Conservation (phyloP, 495 filamentous ascomycete genomes). For the Venustampulla echinocandica region DNA sequence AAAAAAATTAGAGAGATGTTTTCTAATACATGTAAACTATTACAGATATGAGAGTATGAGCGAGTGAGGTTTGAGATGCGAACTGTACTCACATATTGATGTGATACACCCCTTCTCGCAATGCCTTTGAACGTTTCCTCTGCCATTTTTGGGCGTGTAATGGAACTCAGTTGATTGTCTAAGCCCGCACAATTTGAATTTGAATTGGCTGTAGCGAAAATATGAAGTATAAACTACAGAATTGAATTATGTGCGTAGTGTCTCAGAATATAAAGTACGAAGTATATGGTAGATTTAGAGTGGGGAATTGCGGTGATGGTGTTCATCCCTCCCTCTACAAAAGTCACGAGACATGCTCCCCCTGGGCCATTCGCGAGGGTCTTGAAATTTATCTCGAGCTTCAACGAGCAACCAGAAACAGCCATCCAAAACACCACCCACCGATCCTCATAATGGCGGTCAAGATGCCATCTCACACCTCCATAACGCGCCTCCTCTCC, state of each 20-base stretch:
- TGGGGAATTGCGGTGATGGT: no score
- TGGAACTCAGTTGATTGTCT: neutral
- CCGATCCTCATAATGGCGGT: no score
- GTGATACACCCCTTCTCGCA: slow-evolving; percentile 11
- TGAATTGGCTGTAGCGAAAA: no score
- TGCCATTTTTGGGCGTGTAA: neutral
- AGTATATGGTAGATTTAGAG: no score
- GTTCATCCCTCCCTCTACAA: neutral
- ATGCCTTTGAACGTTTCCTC: slow-evolving; percentile 1
- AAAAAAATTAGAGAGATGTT: no score
- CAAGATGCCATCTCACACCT: slow-evolving; percentile 8
- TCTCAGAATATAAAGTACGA: no score
- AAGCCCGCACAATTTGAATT: no score
- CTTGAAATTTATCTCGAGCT: slow-evolving; percentile 11
- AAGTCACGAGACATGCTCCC: neutral
- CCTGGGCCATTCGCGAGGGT: neutral
- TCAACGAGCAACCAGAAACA: neutral
- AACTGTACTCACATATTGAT: slow-evolving; percentile 15
- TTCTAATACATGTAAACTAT: no score
- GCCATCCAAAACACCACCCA: neutral
- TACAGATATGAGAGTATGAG: no score
- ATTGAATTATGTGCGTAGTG: no score
- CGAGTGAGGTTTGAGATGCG: no score
- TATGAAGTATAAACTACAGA: no score
- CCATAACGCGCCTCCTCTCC: slow-evolving; percentile 8